A percentile compares a stretch with the other conserved stretches of the same genome.
Conservation (phyloP, 306 rosid species). For the Luffa acutangula region DNA sequence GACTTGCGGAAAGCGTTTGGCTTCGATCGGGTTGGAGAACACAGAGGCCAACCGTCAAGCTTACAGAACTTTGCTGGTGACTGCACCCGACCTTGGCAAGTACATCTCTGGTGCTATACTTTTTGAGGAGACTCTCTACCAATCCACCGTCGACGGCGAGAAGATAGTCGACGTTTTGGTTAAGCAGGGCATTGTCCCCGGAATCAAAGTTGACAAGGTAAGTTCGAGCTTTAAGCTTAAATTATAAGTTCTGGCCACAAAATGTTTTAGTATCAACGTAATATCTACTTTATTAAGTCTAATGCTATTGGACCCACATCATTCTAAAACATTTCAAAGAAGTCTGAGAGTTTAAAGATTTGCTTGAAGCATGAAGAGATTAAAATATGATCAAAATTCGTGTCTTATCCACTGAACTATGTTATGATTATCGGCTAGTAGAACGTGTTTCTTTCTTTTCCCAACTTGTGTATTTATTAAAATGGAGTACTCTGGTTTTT, state of each 20-base stretch:
- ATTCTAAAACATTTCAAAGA: too few species aligned
- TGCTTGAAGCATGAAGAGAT: too few species aligned
- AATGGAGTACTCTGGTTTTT: neutral
- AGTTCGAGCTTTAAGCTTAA: neutral
- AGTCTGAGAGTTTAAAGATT: too few species aligned
- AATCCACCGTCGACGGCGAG: slow-evolving; percentile 68
- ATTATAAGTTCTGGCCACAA: too few species aligned
- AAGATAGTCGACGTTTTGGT: slow-evolving; percentile 68
- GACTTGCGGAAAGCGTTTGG: slow-evolving; percentile 85
- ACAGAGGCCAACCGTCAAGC: slow-evolving; percentile 92
- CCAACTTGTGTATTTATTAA: neutral
- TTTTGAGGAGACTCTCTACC: slow-evolving; percentile 94
- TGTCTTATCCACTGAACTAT: too few species aligned
- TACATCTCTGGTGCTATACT: slow-evolving; percentile 85
- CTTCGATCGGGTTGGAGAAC: slow-evolving; percentile 89
- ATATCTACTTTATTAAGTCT: too few species aligned
- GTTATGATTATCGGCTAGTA: too few species aligned
- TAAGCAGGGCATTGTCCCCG: slow-evolving; percentile 66
- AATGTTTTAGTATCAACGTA: too few species aligned
- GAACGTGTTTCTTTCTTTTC: too few species aligned
- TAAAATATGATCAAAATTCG: too few species aligned
- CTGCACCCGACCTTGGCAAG: slow-evolving; percentile 62
- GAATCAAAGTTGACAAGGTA: slow-evolving; percentile 89
- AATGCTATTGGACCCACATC: too few species aligned
- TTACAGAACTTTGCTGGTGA: slow-evolving; percentile 67